A percentile compares a stretch with the other conserved stretches of the same genome.
These are phyloP conservation scores for Trichoderma semiorbis DNA, from an alignment of 2,329 filamentous ascomycete genomes.

Conservation along the genomic window DNA sequence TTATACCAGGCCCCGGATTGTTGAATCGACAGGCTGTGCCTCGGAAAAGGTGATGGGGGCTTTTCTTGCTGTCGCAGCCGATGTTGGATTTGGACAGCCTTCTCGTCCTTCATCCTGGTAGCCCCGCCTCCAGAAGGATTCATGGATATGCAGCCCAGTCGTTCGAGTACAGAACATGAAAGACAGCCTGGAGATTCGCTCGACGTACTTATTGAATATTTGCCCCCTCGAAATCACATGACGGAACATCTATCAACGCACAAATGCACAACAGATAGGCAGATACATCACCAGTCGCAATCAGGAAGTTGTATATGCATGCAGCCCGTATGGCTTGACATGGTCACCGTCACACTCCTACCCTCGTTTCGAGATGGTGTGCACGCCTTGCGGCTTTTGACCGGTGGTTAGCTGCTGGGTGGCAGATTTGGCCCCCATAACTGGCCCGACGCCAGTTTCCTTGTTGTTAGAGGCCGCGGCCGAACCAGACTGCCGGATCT, in stretches of 20 bases:
- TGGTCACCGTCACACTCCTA: background rate
- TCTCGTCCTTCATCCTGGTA: background rate
- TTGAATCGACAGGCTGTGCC: background rate
- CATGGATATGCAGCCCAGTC: background rate
- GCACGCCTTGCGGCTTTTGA: background rate
- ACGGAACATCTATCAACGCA: background rate
- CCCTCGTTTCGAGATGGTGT: background rate
- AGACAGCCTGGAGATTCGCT: background rate
- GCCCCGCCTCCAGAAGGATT: background rate
- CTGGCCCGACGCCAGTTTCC: background rate
- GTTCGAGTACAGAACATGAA: background rate
- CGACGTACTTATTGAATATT: background rate
- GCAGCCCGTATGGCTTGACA: background rate
- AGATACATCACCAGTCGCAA: background rate
- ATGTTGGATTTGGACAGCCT: background rate
- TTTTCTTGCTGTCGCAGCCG: background rate
- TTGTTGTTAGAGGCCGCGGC: background rate
- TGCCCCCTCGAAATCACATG: background rate
- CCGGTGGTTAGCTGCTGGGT: background rate
- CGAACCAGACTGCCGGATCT: slow-evolving; percentile 19
- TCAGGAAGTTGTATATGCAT: background rate
- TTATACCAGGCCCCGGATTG: background rate
- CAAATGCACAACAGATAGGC: background rate
- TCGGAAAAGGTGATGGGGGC: background rate
- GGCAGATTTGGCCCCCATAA: slow-evolving; percentile 4